Evolutionary conservation across 108 stramenopile genomes (phyloP), one percentile per base, ranked within the genome.

Genomic region (Cyclostephanos tholiformis): DNA sequence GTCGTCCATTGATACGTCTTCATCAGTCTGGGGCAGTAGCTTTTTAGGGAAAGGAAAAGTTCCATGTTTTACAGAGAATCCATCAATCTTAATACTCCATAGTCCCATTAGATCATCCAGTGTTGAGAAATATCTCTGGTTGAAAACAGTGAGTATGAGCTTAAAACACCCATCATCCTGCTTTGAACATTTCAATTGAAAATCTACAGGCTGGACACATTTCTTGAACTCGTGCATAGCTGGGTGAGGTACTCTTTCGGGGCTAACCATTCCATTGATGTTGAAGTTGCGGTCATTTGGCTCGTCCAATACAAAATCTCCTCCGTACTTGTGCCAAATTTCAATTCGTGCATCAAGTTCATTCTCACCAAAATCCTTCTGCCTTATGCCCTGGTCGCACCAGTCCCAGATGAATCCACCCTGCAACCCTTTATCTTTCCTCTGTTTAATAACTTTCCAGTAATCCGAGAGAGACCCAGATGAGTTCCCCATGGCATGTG

Each of bases 371-470:
- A 19, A 14, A 38, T 67, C 75, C 36, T 50, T 43, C 69, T 79
- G 67, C 50, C 55, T 20, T 44, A 87, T 32, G 16, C 95, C 96
- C 72, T 97, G 97, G 79, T 98, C 98, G 14, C 96, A 85, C 87
- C 93, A 95, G 74, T 99, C 98, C 98, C 98, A 99, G 43, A 99
- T 94, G 76, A 96, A 99, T 17, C 98, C 98, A 12, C 98, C 98
- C 72, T 98, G 97, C 12, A 95, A 72, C 0, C 93, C 66, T 22
- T 89, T 91, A 22, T 75, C 72, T 2, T 76, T 35, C 56, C 66
- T 63, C 57, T 85, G 72, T 79, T 95, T 87, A 72, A 98, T 96
- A 9, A 79, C 72, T 23, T 91, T 69, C 96, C 97, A 99, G 74
- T 99, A 98, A 52, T 88, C 79, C 72, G 84, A 67, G 11, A 98